A percentile compares a stretch with the other conserved stretches of the same genome.
phyloP scores from a whole-genome alignment of 2,329 filamentous ascomycete genomes.

The Colletotrichum tamarilloi region DNA sequence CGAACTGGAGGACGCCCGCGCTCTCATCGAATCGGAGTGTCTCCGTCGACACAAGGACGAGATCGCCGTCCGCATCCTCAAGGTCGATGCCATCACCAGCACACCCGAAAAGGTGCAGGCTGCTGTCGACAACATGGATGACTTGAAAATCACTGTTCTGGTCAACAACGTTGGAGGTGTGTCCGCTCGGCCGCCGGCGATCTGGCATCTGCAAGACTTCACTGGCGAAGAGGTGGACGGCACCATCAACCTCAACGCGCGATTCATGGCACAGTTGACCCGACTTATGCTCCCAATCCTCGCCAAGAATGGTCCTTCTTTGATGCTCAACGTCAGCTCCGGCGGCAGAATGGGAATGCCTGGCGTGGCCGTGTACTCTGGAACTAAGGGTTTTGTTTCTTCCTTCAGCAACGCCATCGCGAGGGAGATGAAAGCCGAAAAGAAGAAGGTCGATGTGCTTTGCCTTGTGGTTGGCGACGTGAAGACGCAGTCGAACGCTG shows the following conservation, averaged over 20 bases:
- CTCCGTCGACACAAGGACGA: slow-evolving; percentile 39
- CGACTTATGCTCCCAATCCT: slow-evolving; percentile 39
- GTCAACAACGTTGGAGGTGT: slow-evolving; percentile 48
- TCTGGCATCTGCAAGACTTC: slow-evolving; percentile 42
- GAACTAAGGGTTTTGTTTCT: slow-evolving; percentile 46
- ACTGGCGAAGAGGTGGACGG: slow-evolving; percentile 43
- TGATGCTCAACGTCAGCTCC: slow-evolving; percentile 46
- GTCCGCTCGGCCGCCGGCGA: slow-evolving; percentile 41
- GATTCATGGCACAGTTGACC: slow-evolving; percentile 49
- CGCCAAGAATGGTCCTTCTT: slow-evolving; percentile 40
- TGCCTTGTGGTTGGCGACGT: slow-evolving; percentile 45
- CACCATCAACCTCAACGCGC: slow-evolving; percentile 46
- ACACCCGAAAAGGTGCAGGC: slow-evolving; percentile 41
- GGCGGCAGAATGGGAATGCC: slow-evolving; percentile 41
- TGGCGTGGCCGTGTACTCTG: slow-evolving; percentile 44
- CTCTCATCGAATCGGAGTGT: slow-evolving; percentile 18
- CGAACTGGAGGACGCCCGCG: slow-evolving; percentile 42
- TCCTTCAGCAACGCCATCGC: slow-evolving; percentile 42
- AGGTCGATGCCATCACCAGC: slow-evolving; percentile 44
- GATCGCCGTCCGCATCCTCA: slow-evolving; percentile 42
- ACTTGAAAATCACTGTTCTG: slow-evolving; percentile 44
- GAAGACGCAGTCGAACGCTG: slow-evolving; percentile 17
- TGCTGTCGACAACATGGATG: slow-evolving; percentile 38
- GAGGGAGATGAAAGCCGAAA: slow-evolving; percentile 41
- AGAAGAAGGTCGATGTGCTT: slow-evolving; percentile 43